phyloP scores from a whole-genome alignment of 371 early-diverging fungal genomes.

The Apophysomyces ossiformis region DNA sequence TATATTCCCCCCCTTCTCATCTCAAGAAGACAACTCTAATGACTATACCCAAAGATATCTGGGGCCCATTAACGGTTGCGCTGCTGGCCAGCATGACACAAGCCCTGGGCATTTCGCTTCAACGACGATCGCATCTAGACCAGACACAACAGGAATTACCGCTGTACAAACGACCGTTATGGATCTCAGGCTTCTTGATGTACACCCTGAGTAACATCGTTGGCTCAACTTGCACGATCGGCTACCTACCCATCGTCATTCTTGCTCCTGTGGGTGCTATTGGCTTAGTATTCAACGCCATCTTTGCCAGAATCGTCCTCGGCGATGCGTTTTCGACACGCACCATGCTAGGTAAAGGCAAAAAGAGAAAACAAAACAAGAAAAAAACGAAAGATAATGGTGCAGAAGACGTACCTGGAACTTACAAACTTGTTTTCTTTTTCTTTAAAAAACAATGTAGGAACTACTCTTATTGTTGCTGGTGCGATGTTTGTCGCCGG shows the following conservation, averaged over 20 bases:
- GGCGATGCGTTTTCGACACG: slow-evolving; percentile 68
- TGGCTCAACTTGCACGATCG: slow-evolving; percentile 77
- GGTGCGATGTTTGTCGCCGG: slow-evolving; percentile 77
- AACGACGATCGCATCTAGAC: slow-evolving; percentile 67
- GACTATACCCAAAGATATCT: slow-evolving; percentile 22
- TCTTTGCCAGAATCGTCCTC: slow-evolving; percentile 73
- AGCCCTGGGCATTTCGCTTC: slow-evolving; percentile 76
- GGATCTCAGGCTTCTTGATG: slow-evolving; percentile 64
- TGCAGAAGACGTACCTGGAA: no score
- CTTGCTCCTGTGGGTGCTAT: slow-evolving; percentile 84
- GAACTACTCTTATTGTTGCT: slow-evolving; percentile 71
- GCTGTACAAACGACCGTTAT: slow-evolving; percentile 48
- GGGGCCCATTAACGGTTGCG: slow-evolving; percentile 41
- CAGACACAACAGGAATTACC: slow-evolving; percentile 40
- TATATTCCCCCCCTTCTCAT: background rate
- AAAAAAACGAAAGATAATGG: slow-evolving; percentile 13
- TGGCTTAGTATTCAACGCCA: slow-evolving; percentile 79
- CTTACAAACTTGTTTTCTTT: background rate
- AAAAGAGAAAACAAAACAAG: background rate
- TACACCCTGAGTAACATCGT: slow-evolving; percentile 74
- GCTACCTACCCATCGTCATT: slow-evolving; percentile 80
- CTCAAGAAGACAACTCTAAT: background rate
- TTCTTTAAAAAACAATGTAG: slow-evolving; percentile 31
- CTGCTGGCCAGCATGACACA: slow-evolving; percentile 60
- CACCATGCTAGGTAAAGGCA: slow-evolving; percentile 54